phyloP scores from a whole-genome alignment of 768 basidiomycete species.

The Leccinum uliginosum region DNA sequence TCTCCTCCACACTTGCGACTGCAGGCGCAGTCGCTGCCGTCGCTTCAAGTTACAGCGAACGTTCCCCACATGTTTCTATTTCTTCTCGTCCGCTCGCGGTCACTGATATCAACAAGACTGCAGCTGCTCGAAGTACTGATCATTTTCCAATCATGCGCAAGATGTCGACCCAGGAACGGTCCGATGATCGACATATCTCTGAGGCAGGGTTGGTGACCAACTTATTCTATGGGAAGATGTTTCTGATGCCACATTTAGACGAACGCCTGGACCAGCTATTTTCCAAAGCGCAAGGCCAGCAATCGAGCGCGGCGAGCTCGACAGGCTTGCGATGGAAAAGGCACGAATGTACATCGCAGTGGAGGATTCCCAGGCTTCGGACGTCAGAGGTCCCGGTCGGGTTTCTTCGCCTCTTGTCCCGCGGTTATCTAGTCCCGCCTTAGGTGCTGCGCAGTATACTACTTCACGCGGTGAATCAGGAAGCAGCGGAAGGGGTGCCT shows the following conservation, averaged over 20 bases:
- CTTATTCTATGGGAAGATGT: background rate
- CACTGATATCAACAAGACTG: background rate
- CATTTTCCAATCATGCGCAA: background rate
- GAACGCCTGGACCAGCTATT: background rate
- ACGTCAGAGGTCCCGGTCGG: background rate
- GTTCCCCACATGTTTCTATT: background rate
- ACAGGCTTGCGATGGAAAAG: background rate
- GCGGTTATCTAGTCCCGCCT: background rate
- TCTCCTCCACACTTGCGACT: background rate
- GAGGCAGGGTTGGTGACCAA: conserved; percentile 4
- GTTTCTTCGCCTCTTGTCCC: background rate
- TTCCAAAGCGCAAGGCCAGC: background rate
- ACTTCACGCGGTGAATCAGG: background rate
- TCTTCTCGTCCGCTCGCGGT: background rate
- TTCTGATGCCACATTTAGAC: conserved; percentile 9
- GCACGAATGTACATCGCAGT: background rate
- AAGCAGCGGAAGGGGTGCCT: background rate
- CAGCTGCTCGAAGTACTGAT: background rate
- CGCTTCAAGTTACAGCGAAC: background rate
- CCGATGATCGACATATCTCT: background rate
- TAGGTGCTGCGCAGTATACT: background rate
- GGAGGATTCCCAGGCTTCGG: background rate
- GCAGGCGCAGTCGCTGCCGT: background rate
- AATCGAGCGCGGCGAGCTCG: background rate
- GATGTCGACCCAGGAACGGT: background rate